A percentile compares a stretch with the other conserved stretches of the same genome.
Evolutionary conservation across 2,329 filamentous ascomycete genomes (phyloP).

Genomic region (Madurella fahalii): DNA sequence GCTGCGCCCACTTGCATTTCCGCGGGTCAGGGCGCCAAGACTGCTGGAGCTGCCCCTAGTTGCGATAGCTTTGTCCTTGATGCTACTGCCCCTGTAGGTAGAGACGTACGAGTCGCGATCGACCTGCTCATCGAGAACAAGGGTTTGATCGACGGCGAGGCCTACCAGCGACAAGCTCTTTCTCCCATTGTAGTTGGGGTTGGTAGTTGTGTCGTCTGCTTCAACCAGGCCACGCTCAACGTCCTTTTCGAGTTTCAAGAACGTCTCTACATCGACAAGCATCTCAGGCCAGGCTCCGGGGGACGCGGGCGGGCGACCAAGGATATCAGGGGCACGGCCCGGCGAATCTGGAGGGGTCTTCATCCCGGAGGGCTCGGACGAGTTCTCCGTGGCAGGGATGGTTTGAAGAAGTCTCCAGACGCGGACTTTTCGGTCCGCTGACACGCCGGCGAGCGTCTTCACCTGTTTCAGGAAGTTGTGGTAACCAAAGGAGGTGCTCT

Average conservation of each 20-base stretch:
- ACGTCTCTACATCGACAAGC: conserved; percentile 58
- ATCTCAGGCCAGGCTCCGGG: conserved; percentile 42
- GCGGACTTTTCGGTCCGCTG: conserved; percentile 68
- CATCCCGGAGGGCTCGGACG: conserved; percentile 40
- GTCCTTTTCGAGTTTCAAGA: conserved; percentile 58
- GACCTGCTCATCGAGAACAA: conserved; percentile 80
- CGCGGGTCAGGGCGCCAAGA: conserved; percentile 34
- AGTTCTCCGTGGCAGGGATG: conserved; percentile 34
- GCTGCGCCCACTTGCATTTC: conserved; percentile 60
- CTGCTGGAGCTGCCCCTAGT: conserved; percentile 33
- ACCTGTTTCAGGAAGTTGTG: conserved; percentile 71
- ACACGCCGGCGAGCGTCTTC: conserved; percentile 66
- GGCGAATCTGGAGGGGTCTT: conserved; percentile 30
- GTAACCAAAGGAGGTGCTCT: conserved; percentile 66
- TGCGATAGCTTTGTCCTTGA: conserved; percentile 36
- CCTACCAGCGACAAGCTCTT: conserved; percentile 62
- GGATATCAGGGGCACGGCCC: conserved; percentile 17
- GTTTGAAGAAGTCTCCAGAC: conserved; percentile 63
- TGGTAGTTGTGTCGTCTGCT: conserved; percentile 64
- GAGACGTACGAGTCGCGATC: conserved; percentile 56
- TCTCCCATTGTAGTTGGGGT: conserved; percentile 73
- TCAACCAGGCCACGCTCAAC: conserved; percentile 61
- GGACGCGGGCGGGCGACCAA: conserved; percentile 13
- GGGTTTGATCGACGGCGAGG: conserved; percentile 66
- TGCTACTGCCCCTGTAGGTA: conserved; percentile 35